Conservation (phyloP, 768 basidiomycete genomes). For the Boletus subcaerulescens region DNA sequence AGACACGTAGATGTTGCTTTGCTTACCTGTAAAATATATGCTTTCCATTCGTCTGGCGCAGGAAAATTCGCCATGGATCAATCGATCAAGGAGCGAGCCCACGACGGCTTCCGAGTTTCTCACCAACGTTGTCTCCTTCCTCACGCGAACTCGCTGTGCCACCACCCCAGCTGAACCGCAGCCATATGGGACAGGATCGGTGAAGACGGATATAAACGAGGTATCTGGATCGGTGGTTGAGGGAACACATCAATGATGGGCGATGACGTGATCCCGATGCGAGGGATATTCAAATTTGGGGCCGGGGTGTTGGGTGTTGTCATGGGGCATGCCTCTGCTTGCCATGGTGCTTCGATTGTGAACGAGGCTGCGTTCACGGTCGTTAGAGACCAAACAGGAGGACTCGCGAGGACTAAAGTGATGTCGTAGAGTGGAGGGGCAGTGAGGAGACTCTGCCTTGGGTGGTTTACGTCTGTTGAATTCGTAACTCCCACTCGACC, state of each 20-base stretch:
- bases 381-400: constrained; percentile 39
- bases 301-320: not conserved
- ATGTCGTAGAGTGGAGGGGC: constrained; percentile 36
- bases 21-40: too few species aligned
- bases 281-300: constrained; percentile 19
- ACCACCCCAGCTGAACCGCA: too few species aligned
- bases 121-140: too few species aligned
- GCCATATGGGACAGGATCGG: constrained; percentile 34
- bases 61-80: too few species aligned
- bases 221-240: constrained; percentile 31
- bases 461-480: constrained; percentile 20
- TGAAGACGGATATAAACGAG: constrained; percentile 45
- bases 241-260: constrained; percentile 25
- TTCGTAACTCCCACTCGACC: constrained; percentile 33
- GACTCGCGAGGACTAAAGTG: constrained; percentile 44
- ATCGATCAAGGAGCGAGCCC: too few species aligned
- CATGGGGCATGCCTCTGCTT: constrained; percentile 21
- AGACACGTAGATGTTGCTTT: too few species aligned
- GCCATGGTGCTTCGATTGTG: constrained; percentile 39
- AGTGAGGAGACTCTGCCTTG: constrained; percentile 29
- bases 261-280: constrained; percentile 30
- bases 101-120: not conserved
- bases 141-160: too few species aligned
- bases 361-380: constrained; percentile 39
- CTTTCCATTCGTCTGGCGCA: too few species aligned